phyloP scores from a whole-genome alignment of 257 asterid species.

The Agastache rugosa region DNA sequence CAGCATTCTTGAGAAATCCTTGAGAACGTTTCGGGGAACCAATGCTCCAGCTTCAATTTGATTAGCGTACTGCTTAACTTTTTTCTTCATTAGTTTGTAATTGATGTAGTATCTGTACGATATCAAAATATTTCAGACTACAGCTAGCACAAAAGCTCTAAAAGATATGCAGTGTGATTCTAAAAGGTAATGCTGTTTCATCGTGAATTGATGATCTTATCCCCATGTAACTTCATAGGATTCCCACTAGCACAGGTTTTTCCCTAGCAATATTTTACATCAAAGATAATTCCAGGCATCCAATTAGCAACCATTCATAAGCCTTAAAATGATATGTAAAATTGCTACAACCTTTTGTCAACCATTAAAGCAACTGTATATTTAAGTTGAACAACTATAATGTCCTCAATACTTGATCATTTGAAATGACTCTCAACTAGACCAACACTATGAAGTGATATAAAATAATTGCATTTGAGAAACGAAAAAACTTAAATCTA shows the following conservation, averaged over 20 bases:
- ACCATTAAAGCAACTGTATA: background rate
- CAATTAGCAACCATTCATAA: constrained; percentile 3
- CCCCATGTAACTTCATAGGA: background rate
- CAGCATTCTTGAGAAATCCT: constrained; percentile 92
- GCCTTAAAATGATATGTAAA: background rate
- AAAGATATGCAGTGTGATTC: background rate
- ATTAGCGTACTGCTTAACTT: constrained; percentile 72
- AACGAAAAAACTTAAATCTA: background rate
- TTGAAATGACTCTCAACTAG: constrained; percentile 11
- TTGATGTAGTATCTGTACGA: constrained; percentile 82
- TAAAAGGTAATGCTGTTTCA: constrained; percentile 11
- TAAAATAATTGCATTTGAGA: background rate
- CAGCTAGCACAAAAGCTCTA: background rate
- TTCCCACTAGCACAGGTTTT: constrained; percentile 11
- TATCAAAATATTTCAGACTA: constrained; percentile 29
- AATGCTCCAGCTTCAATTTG: constrained; percentile 76
- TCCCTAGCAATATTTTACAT: background rate
- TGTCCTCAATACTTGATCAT: constrained; percentile 17
- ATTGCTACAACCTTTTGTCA: background rate
- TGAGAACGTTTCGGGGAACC: constrained; percentile 78
- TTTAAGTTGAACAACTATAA: constrained; percentile 18
- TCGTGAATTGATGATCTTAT: background rate
- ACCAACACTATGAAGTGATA: constrained; percentile 1
- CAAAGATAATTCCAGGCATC: background rate
- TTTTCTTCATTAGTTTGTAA: constrained; percentile 96